Percentiles rank a stretch among this genome's conserved stretches.
Evolutionary conservation across 2,329 filamentous ascomycete species (phyloP).

Genomic region (Fusarium decemcellulare): DNA sequence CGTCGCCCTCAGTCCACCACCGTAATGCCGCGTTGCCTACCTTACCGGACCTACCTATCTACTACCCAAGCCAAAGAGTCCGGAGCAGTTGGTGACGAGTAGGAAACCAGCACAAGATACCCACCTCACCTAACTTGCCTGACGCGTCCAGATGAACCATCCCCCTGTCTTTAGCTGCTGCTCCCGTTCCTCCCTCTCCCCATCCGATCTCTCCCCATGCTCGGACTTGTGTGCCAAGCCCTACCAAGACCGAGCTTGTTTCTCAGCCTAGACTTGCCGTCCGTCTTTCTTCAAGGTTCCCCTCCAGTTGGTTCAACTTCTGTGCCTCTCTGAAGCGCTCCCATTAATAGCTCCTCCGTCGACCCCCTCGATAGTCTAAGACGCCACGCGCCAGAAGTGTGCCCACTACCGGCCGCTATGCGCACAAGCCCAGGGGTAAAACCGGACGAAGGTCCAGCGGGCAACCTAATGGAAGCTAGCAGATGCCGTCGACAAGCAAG

Average conservation of each 20-base stretch:
- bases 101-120: slow-evolving; percentile 3
- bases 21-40: neutral
- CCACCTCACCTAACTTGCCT: slow-evolving; percentile 20
- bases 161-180: neutral
- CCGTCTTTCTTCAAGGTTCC: neutral
- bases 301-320: neutral
- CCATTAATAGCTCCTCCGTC: neutral
- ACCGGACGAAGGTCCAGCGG: neutral
- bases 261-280: slow-evolving; percentile 17
- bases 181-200: neutral
- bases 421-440: slow-evolving; percentile 6
- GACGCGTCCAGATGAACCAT: slow-evolving; percentile 5
- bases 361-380: slow-evolving; percentile 20
- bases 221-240: too few relatives aligned
- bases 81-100: too few relatives aligned
- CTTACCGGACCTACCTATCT: slow-evolving; percentile 13
- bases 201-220: neutral
- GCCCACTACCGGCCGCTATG: neutral
- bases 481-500: neutral
- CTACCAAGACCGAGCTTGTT: slow-evolving; percentile 9
- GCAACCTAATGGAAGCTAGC: slow-evolving; percentile 13
- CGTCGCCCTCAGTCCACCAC: neutral
- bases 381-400: slow-evolving; percentile 23
- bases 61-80: slow-evolving; percentile 8
- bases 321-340: slow-evolving; percentile 3